Evolutionary conservation across 306 rosid genomes (phyloP), one percentile per base, ranked within the genome.

Genomic region (Delonix regia): DNA sequence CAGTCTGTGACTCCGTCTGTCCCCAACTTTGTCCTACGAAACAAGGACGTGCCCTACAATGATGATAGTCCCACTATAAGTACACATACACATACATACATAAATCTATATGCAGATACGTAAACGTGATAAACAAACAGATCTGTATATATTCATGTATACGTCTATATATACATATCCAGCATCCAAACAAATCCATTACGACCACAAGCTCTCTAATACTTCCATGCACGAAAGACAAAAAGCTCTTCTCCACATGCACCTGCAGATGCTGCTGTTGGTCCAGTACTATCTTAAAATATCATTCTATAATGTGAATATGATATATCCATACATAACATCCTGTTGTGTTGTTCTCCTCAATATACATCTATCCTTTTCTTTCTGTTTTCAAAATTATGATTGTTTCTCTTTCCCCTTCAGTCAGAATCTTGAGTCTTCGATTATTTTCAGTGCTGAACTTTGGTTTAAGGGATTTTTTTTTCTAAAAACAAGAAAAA

Each of bases 231-330:
- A 42, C 3, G 12, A 66, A 57, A 74, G 85, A 83, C 85, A 86
- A 86, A 83, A 78, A 28, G 45, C 74, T 70, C 75, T 81, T 81
- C 89, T 83, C 89, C 85, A 80, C 89, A 71, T 44, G 72, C 59
- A 49, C 21, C 59, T 78, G 33, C 56, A 60, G 36, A 15, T 74
- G 55, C 30, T 14, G 49, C n/a, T 18, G 47, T 63, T 71, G 79
- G 74, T 78, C 62, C 36, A 39, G 15, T 75, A 1, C 10, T n/a
- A n/a, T 71, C 79, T 71, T 11, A 75, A 79, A 82, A 79, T 66
- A 79, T 78, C 55, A 79, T 78, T 78, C 53, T 69, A 36, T 1
- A 7, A 44, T 44, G 21, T 0, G 3, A 52, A 45, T 13, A 4
- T 12, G 12, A n/a, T 52, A 42, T 44, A 16, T 19, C 18, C 64